These are phyloP conservation scores for Venturia oleaginea DNA, from an alignment of 2,329 filamentous ascomycete species.

Conservation along the genomic window DNA sequence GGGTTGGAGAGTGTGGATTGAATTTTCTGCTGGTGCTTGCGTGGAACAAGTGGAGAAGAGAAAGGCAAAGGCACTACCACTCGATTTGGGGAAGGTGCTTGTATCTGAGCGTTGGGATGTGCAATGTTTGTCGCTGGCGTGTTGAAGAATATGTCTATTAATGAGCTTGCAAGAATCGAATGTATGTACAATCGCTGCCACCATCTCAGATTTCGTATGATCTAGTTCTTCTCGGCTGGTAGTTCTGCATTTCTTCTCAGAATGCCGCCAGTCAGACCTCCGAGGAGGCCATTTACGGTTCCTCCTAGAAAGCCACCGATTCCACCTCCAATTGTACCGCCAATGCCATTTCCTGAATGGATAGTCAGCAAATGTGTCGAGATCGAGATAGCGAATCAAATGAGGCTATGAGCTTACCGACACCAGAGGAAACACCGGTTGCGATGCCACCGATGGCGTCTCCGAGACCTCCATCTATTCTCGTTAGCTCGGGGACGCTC, in stretches of 20 bases:
- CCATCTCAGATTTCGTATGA: background rate
- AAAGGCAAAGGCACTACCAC: background rate
- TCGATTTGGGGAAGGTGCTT: too few relatives aligned
- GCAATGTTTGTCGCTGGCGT: too few relatives aligned
- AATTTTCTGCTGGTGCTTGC: background rate
- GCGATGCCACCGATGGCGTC: background rate
- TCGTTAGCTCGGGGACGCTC: background rate
- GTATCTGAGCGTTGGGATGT: too few relatives aligned
- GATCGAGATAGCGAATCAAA: background rate
- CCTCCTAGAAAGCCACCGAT: background rate
- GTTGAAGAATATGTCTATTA: background rate
- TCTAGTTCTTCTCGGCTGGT: background rate
- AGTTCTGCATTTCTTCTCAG: background rate
- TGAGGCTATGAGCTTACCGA: background rate
- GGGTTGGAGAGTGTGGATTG: background rate
- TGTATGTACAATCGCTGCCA: background rate
- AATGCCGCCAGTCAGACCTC: background rate
- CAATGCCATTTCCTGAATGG: background rate
- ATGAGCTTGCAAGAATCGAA: background rate
- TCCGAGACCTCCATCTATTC: background rate
- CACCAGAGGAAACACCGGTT: background rate
- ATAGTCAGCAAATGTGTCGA: background rate
- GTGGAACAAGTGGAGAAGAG: background rate
- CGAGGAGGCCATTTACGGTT: background rate
- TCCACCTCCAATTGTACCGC: background rate